Evolutionary conservation across 2,329 filamentous ascomycete species (phyloP).

Genomic region (Coniella lustricola): DNA sequence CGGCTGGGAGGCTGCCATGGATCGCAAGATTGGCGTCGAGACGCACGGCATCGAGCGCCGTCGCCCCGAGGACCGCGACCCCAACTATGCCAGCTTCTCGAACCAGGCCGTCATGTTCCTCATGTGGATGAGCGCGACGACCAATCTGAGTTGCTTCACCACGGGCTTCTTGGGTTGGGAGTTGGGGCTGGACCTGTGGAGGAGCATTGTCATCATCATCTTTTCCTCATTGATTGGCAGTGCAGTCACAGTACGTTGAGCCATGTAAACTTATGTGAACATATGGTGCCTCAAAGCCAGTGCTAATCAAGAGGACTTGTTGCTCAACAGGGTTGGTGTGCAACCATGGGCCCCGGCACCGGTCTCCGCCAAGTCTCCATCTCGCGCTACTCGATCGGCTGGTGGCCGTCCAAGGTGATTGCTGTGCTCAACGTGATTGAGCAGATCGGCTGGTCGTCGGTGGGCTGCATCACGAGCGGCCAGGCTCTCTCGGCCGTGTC

Average conservation of each 20-base stretch:
- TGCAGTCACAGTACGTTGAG: constrained; percentile 26
- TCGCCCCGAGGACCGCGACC: constrained; percentile 35
- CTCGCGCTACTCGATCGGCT: constrained; percentile 42
- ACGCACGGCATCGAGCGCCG: constrained; percentile 39
- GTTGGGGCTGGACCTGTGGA: constrained; percentile 37
- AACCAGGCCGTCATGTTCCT: constrained; percentile 42
- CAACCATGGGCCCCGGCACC: constrained; percentile 41
- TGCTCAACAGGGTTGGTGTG: constrained; percentile 35
- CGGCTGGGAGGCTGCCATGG: constrained; percentile 35
- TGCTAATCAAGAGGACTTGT: not conserved
- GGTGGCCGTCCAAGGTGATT: constrained; percentile 43
- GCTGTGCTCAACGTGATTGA: constrained; percentile 43
- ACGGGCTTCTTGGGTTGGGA: constrained; percentile 45
- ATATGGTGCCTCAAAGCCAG: no score
- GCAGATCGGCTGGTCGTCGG: constrained; percentile 44
- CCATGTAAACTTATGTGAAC: not conserved
- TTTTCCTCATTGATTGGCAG: constrained; percentile 39
- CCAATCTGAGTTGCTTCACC: constrained; percentile 45
- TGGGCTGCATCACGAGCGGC: constrained; percentile 45
- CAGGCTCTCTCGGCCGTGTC: constrained; percentile 40
- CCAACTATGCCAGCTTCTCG: constrained; percentile 28
- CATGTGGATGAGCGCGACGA: constrained; percentile 44
- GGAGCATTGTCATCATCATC: constrained; percentile 37
- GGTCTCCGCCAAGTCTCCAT: constrained; percentile 46
- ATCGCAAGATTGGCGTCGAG: constrained; percentile 41